Base-by-base conservation (phyloP, 2,329 filamentous ascomycete genomes). In the Leptosphaerulina australis region DNA sequence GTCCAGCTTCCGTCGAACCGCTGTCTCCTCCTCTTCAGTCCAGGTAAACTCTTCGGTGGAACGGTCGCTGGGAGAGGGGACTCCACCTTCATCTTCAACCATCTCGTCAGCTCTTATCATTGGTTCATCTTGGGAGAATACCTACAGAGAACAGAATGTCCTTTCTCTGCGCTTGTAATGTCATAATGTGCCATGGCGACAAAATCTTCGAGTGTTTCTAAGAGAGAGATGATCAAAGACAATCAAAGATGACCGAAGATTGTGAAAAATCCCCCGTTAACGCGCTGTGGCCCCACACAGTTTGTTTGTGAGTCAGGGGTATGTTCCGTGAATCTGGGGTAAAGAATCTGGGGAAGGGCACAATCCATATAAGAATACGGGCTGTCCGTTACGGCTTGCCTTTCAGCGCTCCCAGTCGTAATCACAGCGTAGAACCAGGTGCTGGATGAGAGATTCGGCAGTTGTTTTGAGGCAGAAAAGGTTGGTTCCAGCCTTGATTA, bases 1-100 rank as follows among this genome's bases (percentile, higher is more conserved):
- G 64, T 83, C 81, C 31, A 83, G 70, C 68, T 81, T 82, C 55
- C 74, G 77, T 50, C 79, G 74, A 14, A 83, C 69, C 0, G 60
- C 66, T 14, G 64, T 74, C 67, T 83, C 80, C 55, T 83, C 81
- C 37, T 74, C 78, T 26, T 72, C 70, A 4, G 79, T 79, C 80
- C 81, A 83, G 29, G 71, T 71, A 29, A 78, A 66, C 14, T 67
- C 69, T 3, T 71, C 66, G 3, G 55, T 60, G 20, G 66, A 69
- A 26, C 56, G 56, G 30, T 69, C 68, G 37, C 69, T 71, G 31
- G 43, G 38, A 5, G 50, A 53, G 18, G 41, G 38, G 12, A 22
- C 17, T 36, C 49, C 44, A 14, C 34, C 44, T 29, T 53, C 50
- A n/a, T 39, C 50, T 53, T 22, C 6, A 24, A 14, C 37, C 36